These are phyloP conservation scores for Cladochytrium replicatum DNA, from an alignment of 192 early-diverging fungal species.

Conservation along the genomic window DNA sequence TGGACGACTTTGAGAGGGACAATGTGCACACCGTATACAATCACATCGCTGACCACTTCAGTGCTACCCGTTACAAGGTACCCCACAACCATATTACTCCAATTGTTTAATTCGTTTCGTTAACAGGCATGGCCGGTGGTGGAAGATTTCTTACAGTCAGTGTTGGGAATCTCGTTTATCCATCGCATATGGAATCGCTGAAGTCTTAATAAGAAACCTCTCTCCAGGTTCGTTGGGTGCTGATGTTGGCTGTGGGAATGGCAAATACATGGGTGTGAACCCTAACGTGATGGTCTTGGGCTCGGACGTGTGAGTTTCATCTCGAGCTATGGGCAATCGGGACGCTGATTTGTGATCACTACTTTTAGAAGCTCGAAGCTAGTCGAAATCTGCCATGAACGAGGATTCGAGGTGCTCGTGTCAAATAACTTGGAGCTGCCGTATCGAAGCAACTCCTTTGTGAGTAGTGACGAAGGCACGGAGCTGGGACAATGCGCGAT, in stretches of 20 bases:
- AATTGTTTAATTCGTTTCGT: not conserved
- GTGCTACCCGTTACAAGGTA: constrained; percentile 88
- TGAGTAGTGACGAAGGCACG: constrained; percentile 19
- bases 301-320: constrained; percentile 60
- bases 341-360: not conserved
- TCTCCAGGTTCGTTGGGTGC: constrained; percentile 68
- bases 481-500: not conserved
- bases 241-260: constrained; percentile 96
- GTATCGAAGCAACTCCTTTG: constrained; percentile 61
- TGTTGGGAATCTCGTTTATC: not conserved
- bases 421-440: constrained; percentile 61
- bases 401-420: constrained; percentile 73
- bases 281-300: constrained; percentile 69
- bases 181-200: not conserved
- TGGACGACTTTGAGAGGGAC: constrained; percentile 41
- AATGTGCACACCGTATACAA: constrained; percentile 92
- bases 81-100: not conserved
- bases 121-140: constrained; percentile 90
- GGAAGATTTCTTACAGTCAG: constrained; percentile 60
- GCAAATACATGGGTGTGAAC: constrained; percentile 92
- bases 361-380: constrained; percentile 57
- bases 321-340: not conserved
- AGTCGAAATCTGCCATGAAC: constrained; percentile 59
- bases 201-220: constrained; percentile 18
- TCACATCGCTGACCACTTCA: constrained; percentile 85